Base-by-base conservation (phyloP, 2,329 filamentous ascomycete species). In the Cytospora piceae region DNA sequence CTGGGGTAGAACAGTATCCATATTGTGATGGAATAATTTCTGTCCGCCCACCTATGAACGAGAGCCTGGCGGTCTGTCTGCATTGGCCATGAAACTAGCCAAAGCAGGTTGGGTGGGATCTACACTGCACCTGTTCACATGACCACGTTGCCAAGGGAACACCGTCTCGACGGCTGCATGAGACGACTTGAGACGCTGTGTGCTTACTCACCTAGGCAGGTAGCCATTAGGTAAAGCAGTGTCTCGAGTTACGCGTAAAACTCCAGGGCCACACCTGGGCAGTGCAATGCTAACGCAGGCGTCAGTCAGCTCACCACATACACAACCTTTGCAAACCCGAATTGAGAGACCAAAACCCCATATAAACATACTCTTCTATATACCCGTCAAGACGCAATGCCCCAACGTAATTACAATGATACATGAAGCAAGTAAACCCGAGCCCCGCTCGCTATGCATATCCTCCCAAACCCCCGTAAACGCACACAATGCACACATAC, bases 281-380 rank as follows among this genome's bases (percentile, higher is more conserved):
- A 29, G 27, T 3, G 27, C 27, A 29, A 5, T 29, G 27, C 27
- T 5, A 29, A 29, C 7, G 32, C 32, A 34, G 32, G 32, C 32
- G 32, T 34, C 9, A 39, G 12, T 3, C 42, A 46, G 20, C 42
- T 46, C 20, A 46, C 20, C n/a, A 22, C n/a, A 4, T 37, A 4
- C n/a, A 5, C 46, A 24, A 12, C 46, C 20, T 12, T 5, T 7
- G 11, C n/a, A 20, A 12, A 14, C 7, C 46, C 4, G 20, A 4
- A 14, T 49, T 24, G n/a, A 14, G n/a, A 49, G 17, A 42, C 39
- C 46, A 22, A 24, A 49, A 24, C n/a, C 22, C 12, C n/a, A 24
- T 49, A 49, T 49, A 24, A 49, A 49, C 46, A 22, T 49, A 24
- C n/a, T 49, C 46, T n/a, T 49, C 46, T 49, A 49, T 49, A 49